Evolutionary conservation across 1,284 basidiomycete genomes (phyloP).

Genomic region (Fistulina hepatica): DNA sequence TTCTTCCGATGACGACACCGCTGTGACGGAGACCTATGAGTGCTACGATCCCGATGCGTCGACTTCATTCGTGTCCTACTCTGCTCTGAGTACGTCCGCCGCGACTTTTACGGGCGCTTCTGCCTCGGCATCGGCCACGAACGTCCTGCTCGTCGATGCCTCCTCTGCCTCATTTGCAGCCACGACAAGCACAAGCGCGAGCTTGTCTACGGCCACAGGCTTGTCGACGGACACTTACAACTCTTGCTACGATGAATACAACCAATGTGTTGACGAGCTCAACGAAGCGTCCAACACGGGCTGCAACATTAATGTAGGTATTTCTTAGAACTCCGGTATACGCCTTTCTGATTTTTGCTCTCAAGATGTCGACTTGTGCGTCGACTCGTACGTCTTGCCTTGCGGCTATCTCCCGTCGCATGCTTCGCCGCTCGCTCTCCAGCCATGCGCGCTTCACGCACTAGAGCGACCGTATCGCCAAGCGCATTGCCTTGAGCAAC

Average conservation of each 20-base stretch:
- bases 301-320: neutral
- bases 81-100: neutral
- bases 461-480: too few relatives aligned
- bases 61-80: too few relatives aligned
- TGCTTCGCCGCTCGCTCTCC: neutral
- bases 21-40: too few relatives aligned
- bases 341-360: neutral
- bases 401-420: neutral
- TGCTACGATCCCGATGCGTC: too few relatives aligned
- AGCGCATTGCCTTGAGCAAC: too few relatives aligned
- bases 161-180: neutral
- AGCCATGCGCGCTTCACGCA: too few relatives aligned
- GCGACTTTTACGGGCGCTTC: neutral
- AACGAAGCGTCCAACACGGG: neutral
- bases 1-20: too few relatives aligned
- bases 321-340: neutral
- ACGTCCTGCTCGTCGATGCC: too few relatives aligned
- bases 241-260: constrained; percentile 2
- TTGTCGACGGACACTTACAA: constrained; percentile 2
- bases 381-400: neutral
- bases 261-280: constrained; percentile 1
- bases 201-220: neutral
- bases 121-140: neutral
- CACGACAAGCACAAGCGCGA: neutral
- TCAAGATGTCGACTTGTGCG: neutral